Evolutionary conservation across 495 filamentous ascomycete genomes (phyloP).

Genomic region (Neurospora discreta): DNA sequence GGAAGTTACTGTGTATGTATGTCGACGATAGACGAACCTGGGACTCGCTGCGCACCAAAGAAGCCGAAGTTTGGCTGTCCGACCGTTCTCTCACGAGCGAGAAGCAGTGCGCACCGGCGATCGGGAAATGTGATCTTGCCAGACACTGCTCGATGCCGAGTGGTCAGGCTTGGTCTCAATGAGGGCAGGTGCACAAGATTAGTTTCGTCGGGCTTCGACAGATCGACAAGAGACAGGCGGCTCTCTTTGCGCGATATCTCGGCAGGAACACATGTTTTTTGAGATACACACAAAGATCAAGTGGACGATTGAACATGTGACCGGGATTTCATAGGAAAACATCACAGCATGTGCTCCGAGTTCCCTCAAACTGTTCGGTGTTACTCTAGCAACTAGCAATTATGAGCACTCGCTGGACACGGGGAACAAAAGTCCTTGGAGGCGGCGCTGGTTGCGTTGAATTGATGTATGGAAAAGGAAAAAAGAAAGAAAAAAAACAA

Average conservation of each 20-base stretch:
- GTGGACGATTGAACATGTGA: background rate
- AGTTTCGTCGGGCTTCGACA: background rate
- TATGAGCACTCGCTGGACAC: constrained; percentile 18
- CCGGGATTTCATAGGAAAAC: constrained; percentile 20
- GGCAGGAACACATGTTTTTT: background rate
- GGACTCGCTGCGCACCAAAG: background rate
- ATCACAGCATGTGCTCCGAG: constrained; percentile 21
- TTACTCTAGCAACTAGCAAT: constrained; percentile 23
- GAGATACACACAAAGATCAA: background rate
- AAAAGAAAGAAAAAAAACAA: background rate
- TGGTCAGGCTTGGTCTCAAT: background rate
- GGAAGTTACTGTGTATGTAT: too few relatives aligned
- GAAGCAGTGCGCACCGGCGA: background rate
- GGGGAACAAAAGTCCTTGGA: constrained; percentile 18
- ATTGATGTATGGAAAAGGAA: constrained; percentile 9
- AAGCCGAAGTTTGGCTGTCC: background rate
- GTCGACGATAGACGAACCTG: background rate
- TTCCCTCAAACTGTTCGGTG: constrained; percentile 29
- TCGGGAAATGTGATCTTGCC: background rate
- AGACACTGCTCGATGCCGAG: background rate
- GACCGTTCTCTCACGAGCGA: too few relatives aligned
- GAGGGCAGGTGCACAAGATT: background rate
- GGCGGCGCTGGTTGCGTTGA: constrained; percentile 20
- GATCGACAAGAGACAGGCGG: too few relatives aligned
- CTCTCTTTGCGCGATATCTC: background rate